Base-by-base conservation (phyloP, 768 basidiomycete genomes). In the Imleria badia region DNA sequence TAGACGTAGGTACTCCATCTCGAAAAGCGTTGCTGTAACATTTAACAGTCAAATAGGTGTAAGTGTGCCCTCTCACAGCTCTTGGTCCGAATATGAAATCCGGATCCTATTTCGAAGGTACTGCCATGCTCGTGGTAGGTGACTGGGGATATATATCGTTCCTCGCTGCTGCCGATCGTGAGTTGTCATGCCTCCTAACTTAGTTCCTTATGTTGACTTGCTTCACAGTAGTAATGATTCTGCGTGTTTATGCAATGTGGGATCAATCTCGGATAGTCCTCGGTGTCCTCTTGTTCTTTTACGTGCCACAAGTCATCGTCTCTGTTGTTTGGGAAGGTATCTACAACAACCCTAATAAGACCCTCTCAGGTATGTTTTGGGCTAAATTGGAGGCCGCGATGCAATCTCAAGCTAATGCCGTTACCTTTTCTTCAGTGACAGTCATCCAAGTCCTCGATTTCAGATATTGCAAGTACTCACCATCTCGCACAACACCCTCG, bases 181-280 rank as follows among this genome's bases (percentile, higher is more conserved):
- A 53, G 60, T 44, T 12, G 1, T 2, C 17, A n/a, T 15, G 7
- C 14, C 3, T 20, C 20, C 11, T 1, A 6, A 19, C 20, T 30
- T 30, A 0, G 8, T 13, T 26, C 22, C 10, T n/a, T 7, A 26
- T 15, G 23, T 20, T 43, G 20, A 60, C 3, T 22, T 19, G 10
- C 23, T 6, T 15, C 14, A 30, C 20, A 63, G 60, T 63, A 12
- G 33, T 63, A 30, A 63, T 63, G 60, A 43, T 62, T 11, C 35
- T 63, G 4, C 61, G 61, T 9, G 50, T 62, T 3, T 62, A 59
- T 40, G 45, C 56, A 11, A 62, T 62, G 42, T 61, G 51, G 46
- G 5, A 31, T 22, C 53, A 33, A 22, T 62, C 61, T 6, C 55
- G 12, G 17, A 36, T 11, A 5, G 38, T 62, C 3, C 42, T 62